phyloP scores from a whole-genome alignment of 2,329 filamentous ascomycete species.

The Massarina eburnea region DNA sequence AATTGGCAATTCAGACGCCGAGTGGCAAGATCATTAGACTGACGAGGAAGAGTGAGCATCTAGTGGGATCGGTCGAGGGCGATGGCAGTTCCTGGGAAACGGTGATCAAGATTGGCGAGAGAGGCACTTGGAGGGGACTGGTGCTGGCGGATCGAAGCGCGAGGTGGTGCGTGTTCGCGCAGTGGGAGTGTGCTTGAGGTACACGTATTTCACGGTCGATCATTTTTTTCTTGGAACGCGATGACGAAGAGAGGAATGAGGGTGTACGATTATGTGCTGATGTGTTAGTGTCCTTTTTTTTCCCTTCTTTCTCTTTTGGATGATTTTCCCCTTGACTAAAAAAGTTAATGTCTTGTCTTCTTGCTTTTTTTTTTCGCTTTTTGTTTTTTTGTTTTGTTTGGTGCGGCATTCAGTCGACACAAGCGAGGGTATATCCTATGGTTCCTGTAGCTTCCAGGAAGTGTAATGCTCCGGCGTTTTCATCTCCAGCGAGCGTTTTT shows the following conservation, averaged over 20 bases:
- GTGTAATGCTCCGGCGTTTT: no score
- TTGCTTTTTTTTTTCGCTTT: no score
- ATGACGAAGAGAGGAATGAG: no score
- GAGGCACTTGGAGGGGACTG: constrained; percentile 76
- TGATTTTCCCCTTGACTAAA: no score
- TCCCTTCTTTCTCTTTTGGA: background rate
- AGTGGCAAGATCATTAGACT: constrained; percentile 90
- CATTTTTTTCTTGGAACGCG: no score
- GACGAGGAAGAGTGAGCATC: constrained; percentile 75
- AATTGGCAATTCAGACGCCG: constrained; percentile 91
- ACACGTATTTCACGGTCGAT: background rate
- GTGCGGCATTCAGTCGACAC: no score
- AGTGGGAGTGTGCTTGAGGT: constrained; percentile 63
- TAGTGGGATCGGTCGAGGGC: constrained; percentile 58
- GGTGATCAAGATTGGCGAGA: constrained; percentile 85
- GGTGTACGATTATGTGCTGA: background rate
- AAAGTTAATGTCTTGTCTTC: no score
- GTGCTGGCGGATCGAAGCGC: constrained; percentile 82
- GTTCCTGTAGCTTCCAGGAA: no score
- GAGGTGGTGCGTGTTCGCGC: constrained; percentile 88
- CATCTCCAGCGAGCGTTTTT: no score
- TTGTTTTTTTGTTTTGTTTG: no score
- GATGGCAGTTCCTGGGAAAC: constrained; percentile 84
- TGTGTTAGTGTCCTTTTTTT: background rate
- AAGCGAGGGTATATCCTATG: no score